These are phyloP conservation scores for Ogataea polymorpha DNA, from an alignment of 805 yeast genomes.

Conservation along the genomic window DNA sequence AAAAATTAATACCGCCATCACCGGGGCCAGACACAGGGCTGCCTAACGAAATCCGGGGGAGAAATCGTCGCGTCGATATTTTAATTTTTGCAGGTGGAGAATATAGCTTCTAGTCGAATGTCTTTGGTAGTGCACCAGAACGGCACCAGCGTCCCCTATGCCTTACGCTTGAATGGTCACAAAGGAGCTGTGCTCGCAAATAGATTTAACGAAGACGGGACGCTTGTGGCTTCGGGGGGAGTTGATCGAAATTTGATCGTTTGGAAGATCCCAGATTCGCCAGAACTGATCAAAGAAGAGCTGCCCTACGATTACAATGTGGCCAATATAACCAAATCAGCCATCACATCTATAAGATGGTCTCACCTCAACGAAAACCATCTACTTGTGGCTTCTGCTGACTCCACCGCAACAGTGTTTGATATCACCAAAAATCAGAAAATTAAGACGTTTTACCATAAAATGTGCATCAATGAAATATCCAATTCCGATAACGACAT, in stretches of 20 bases:
- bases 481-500: constrained; percentile 32
- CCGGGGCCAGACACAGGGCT: constrained; percentile 7
- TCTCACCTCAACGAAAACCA: constrained; percentile 37
- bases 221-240: constrained; percentile 59
- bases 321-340: constrained; percentile 48
- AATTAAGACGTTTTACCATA: constrained; percentile 43
- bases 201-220: constrained; percentile 51
- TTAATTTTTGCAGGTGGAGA: too few relatives aligned
- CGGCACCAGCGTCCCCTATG: neutral
- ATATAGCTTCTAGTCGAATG: neutral
- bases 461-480: constrained; percentile 52
- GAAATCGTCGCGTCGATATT: constrained; percentile 8
- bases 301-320: constrained; percentile 11
- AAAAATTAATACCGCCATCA: constrained; percentile 4
- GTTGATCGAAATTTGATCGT: constrained; percentile 45
- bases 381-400: constrained; percentile 57
- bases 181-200: constrained; percentile 50
- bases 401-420: constrained; percentile 57
- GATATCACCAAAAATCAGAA: constrained; percentile 57
- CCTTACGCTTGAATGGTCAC: constrained; percentile 48
- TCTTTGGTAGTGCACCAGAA: constrained; percentile 6
- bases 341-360: constrained; percentile 63
- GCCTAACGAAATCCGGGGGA: constrained; percentile 6
- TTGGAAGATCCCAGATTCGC: constrained; percentile 27
- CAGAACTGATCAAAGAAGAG: constrained; percentile 15